Conservation (phyloP, 2,329 filamentous ascomycete species). For the Aspergillus sp. region DNA sequence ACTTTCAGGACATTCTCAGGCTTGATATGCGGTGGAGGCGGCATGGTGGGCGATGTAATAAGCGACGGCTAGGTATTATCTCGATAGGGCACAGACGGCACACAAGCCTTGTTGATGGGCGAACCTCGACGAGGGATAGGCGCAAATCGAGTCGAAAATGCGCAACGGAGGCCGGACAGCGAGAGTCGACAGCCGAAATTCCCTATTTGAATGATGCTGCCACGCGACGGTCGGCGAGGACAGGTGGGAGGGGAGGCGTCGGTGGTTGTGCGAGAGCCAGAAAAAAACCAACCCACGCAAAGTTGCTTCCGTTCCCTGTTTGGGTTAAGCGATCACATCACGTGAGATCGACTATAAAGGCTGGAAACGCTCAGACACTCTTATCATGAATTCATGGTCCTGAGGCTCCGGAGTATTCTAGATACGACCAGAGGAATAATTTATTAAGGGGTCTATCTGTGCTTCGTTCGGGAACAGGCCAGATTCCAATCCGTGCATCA, state of each 20-base stretch:
- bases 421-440: background rate
- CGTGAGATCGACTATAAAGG: slow-evolving; percentile 19
- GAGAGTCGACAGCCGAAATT: slow-evolving; percentile 24
- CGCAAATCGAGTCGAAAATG: slow-evolving; percentile 19
- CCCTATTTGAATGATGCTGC: slow-evolving; percentile 30
- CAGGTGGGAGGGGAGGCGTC: slow-evolving; percentile 22
- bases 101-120: slow-evolving; percentile 5
- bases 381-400: background rate
- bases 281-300: slow-evolving; percentile 28
- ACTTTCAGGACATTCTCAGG: slow-evolving; percentile 97
- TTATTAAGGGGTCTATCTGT: slow-evolving; percentile 1
- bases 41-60: slow-evolving; percentile 61
- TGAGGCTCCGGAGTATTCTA: background rate
- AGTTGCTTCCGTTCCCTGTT: slow-evolving; percentile 27
- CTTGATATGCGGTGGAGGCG: slow-evolving; percentile 94
- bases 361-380: background rate
- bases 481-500: slow-evolving; percentile 1
- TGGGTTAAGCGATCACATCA: slow-evolving; percentile 39
- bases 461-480: background rate
- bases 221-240: slow-evolving; percentile 35
- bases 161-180: slow-evolving; percentile 31
- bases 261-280: slow-evolving; percentile 35
- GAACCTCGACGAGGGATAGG: slow-evolving; percentile 8
- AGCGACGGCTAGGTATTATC: slow-evolving; percentile 12
- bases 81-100: slow-evolving; percentile 15